These are phyloP conservation scores for Trypanosomatidae sp. DNA, from an alignment of 208 protist species.

Conservation along the genomic window DNA sequence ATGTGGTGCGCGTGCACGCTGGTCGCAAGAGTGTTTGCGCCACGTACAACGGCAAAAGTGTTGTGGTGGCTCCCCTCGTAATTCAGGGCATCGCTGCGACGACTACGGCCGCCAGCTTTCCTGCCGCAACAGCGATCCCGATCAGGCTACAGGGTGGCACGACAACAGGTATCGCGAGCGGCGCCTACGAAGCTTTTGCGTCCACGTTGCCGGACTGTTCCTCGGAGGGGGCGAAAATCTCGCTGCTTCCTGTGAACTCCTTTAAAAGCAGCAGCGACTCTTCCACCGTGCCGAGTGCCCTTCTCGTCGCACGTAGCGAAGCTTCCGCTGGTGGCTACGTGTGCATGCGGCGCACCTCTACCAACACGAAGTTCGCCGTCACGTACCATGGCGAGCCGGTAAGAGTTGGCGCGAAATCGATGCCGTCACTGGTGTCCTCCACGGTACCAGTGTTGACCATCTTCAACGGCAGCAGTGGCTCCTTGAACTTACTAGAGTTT, in stretches of 20 bases:
- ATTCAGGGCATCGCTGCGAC: conserved; percentile 27
- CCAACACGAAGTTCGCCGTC: conserved; percentile 12
- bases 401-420: conserved; percentile 4
- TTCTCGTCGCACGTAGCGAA: conserved; percentile 13
- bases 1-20: conserved; percentile 19
- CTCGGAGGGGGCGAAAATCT: conserved; percentile 14
- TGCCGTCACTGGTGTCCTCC: background rate
- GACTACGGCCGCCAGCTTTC: conserved; percentile 25
- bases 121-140: conserved; percentile 29
- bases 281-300: conserved; percentile 2
- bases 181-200: conserved; percentile 41
- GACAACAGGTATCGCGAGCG: conserved; percentile 34
- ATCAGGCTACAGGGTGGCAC: conserved; percentile 45
- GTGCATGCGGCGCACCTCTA: conserved; percentile 37
- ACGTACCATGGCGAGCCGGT: conserved; percentile 14
- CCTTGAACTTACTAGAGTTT: conserved; percentile 33
- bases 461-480: conserved; percentile 54
- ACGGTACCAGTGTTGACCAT: conserved; percentile 25
- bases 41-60: conserved; percentile 26
- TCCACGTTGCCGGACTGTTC: conserved; percentile 39
- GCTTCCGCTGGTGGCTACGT: conserved; percentile 13
- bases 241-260: conserved; percentile 30
- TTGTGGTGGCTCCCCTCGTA: conserved; percentile 36
- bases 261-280: conserved; percentile 19
- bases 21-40: conserved; percentile 68